These are phyloP conservation scores for Mentha longifolia DNA, from an alignment of 257 asterid species.

Conservation along the genomic window DNA sequence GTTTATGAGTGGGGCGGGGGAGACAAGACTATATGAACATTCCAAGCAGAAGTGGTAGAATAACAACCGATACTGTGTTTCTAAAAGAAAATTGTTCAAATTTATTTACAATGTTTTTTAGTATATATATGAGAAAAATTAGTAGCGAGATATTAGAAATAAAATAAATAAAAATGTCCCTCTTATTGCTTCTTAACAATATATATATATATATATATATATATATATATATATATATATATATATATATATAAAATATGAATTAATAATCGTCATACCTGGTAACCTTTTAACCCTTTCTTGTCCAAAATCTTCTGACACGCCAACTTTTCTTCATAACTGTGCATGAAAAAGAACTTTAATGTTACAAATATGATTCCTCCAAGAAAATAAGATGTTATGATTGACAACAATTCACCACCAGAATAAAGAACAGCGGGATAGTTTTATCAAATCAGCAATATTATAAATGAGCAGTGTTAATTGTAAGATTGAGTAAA, in stretches of 20 bases:
- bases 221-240: too few relatives aligned
- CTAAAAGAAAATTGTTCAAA: not conserved
- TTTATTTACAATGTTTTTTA: not conserved
- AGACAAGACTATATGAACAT: too few relatives aligned
- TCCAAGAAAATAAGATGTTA: conserved; percentile 27
- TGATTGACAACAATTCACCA: conserved; percentile 20
- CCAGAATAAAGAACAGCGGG: conserved; percentile 18
- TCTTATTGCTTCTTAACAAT: too few relatives aligned
- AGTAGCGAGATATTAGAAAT: too few relatives aligned
- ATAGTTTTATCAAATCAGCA: conserved; percentile 15
- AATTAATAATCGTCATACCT: conserved; percentile 51
- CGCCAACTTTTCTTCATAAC: conserved; percentile 84
- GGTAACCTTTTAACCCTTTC: conserved; percentile 86
- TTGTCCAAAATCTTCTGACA: conserved; percentile 87
- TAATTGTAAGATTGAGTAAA: conserved; percentile 23
- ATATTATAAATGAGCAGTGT: conserved; percentile 21
- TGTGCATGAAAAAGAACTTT: conserved; percentile 46
- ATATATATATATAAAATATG: too few relatives aligned
- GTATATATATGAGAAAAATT: too few relatives aligned
- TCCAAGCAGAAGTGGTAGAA: too few relatives aligned
- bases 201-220: too few relatives aligned
- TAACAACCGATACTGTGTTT: too few relatives aligned
- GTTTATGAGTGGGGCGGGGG: too few relatives aligned
- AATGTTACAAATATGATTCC: conserved; percentile 32
- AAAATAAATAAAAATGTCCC: too few relatives aligned